Evolutionary conservation across 2,329 filamentous ascomycete species (phyloP), one percentile per base, ranked within the genome.

Genomic region (Thielaviopsis punctulata): DNA sequence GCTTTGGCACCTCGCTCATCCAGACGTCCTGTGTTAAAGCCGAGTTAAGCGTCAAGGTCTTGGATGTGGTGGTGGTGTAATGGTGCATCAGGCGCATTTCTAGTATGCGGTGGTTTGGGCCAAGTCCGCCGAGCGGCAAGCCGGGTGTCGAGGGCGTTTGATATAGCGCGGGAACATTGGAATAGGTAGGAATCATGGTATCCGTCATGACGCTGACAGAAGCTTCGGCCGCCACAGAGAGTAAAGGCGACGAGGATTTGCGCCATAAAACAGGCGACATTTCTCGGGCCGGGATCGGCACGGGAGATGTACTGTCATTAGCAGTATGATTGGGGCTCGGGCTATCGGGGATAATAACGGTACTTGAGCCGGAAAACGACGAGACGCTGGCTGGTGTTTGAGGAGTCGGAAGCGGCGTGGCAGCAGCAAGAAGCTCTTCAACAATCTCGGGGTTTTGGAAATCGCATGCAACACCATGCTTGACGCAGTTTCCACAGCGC

Each of bases 401-500:
- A 22, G 57, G 55, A 18, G 58, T 60, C 61, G 49, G 41, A 24
- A 49, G 27, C 19, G 66, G 62, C n/a, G 64, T 64, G 15, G 68
- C 62, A 45, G 66, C 61, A 2, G 67, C 58, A 23, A 65, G 60
- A 45, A 75, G 65, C 45, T 72, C 68, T 51, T 71, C 68, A 54
- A 69, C 62, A 53, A 72, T 63, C 33, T 69, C 64, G 8, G 72
- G 70, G 56, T 70, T 69, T 58, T 79, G 76, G 60, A 82, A 83
- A 62, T 83, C 79, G 65, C 79, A 83, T 30, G 68, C 62, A 36
- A 82, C 79, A 58, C 78, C 79, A 64, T 83, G 79, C 60, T 82
- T 83, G 52, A 72, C 65, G 65, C 79, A 83, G 64, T 82, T 82
- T 56, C 77, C 75, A 61, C 79, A 83, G 54, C 73, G 66, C 8